Evolutionary conservation across 345 rosid species (phyloP).

Genomic region (Sonneratia caseolaris): DNA sequence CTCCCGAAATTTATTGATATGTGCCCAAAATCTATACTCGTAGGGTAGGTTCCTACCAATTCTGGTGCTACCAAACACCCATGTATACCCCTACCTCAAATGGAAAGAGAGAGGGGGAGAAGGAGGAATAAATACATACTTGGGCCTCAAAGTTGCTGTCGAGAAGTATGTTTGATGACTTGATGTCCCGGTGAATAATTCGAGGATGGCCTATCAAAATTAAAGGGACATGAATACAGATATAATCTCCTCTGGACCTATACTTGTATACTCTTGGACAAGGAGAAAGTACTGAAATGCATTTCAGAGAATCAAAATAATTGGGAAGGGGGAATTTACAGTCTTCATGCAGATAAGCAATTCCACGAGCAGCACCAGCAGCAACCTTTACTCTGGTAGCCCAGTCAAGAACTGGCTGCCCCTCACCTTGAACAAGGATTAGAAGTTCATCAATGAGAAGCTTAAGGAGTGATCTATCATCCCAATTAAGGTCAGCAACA

Average conservation of each 20-base stretch:
- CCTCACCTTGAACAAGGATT: slow-evolving; percentile 32
- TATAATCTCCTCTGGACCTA: not conserved
- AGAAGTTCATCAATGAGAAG: not conserved
- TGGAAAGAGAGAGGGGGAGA: not conserved
- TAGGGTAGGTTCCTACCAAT: no score
- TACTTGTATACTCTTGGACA: not conserved
- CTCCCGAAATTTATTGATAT: no score
- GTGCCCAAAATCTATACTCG: no score
- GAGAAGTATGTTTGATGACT: slow-evolving; percentile 90
- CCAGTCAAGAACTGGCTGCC: slow-evolving; percentile 83
- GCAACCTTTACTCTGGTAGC: slow-evolving; percentile 68
- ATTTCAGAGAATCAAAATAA: not conserved
- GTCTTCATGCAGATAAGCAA: slow-evolving; percentile 96
- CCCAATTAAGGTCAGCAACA: slow-evolving; percentile 5
- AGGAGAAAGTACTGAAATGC: slow-evolving; percentile 2
- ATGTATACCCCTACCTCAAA: no score
- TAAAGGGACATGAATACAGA: not conserved
- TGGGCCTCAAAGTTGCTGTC: slow-evolving; percentile 79
- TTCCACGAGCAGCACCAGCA: slow-evolving; percentile 98
- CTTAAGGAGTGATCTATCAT: not conserved
- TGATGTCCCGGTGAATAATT: slow-evolving; percentile 92
- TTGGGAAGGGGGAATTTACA: slow-evolving; percentile 36
- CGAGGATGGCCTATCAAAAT: slow-evolving; percentile 81
- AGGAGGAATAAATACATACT: slow-evolving; percentile 31
- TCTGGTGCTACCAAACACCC: no score